Conservation (phyloP, 257 asterid species). For the Solanum pinnatisectum region DNA sequence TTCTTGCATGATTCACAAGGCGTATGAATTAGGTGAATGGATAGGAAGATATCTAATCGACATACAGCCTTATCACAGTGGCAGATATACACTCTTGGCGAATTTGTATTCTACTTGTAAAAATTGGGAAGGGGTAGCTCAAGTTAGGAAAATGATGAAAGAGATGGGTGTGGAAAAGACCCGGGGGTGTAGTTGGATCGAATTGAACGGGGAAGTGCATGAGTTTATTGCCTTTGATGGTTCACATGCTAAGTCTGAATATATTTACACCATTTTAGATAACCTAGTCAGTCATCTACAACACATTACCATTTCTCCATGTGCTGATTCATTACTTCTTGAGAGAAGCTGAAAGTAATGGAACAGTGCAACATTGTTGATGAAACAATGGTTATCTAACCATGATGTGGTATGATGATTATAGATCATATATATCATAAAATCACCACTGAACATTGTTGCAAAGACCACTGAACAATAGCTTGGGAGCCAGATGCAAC, state of each 20-base stretch:
- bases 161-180: slow-evolving; percentile 25
- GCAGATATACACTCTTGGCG: slow-evolving; percentile 34
- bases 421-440: no score
- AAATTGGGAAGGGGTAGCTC: slow-evolving; percentile 28
- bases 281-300: not conserved
- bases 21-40: slow-evolving; percentile 26
- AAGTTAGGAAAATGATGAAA: slow-evolving; percentile 36
- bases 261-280: slow-evolving; percentile 2
- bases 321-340: not conserved
- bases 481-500: not conserved
- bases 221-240: slow-evolving; percentile 29
- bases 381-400: no score
- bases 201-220: slow-evolving; percentile 23
- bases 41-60: slow-evolving; percentile 29
- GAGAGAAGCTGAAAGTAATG: not conserved
- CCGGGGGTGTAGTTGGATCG: slow-evolving; percentile 56
- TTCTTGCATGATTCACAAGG: slow-evolving; percentile 40
- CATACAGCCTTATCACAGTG: slow-evolving; percentile 28
- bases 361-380: no score
- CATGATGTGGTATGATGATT: no score
- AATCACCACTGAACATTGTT: no score
- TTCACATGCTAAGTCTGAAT: slow-evolving; percentile 1
- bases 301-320: not conserved
- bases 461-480: no score
- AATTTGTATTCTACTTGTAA: slow-evolving; percentile 24